Evolutionary conservation across 306 rosid genomes (phyloP).

Genomic region (Citrullus colocynthis): DNA sequence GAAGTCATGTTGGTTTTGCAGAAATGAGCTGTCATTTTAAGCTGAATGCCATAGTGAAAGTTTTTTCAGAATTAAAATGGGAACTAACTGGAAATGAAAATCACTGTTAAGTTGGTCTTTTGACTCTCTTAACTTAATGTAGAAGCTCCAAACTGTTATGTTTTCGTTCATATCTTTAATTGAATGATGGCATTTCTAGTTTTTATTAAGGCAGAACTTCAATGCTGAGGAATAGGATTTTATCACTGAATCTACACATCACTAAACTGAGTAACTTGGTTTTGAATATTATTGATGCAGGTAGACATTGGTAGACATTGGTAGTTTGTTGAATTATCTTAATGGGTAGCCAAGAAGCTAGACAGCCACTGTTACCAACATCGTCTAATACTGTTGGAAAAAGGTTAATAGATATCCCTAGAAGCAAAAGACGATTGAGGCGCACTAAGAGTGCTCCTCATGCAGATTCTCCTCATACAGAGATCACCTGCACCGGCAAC

Average conservation of each 20-base stretch:
- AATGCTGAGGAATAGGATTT: neutral
- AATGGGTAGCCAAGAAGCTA: slow-evolving; percentile 36
- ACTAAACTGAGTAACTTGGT: neutral
- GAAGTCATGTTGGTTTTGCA: neutral
- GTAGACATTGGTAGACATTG: slow-evolving; percentile 1
- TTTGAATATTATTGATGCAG: slow-evolving; percentile 10
- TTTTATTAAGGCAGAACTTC: neutral
- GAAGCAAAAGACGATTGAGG: slow-evolving; percentile 20
- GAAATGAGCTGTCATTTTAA: neutral
- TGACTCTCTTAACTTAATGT: neutral
- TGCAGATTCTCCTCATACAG: slow-evolving; percentile 5
- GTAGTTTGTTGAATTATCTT: slow-evolving; percentile 10
- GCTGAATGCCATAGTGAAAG: neutral
- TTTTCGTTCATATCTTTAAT: neutral
- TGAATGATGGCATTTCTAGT: neutral
- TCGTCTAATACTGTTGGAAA: slow-evolving; percentile 12
- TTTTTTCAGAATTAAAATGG: neutral
- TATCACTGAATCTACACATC: neutral
- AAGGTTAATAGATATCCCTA: slow-evolving; percentile 1
- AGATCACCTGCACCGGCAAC: neutral
- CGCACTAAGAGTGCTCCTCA: slow-evolving; percentile 47
- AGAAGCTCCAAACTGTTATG: neutral
- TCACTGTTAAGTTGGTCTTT: neutral
- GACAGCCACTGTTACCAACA: slow-evolving; percentile 25
- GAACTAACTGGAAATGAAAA: neutral